phyloP scores from a whole-genome alignment of 352 stramenopile species.

The Pythium graminicola region DNA sequence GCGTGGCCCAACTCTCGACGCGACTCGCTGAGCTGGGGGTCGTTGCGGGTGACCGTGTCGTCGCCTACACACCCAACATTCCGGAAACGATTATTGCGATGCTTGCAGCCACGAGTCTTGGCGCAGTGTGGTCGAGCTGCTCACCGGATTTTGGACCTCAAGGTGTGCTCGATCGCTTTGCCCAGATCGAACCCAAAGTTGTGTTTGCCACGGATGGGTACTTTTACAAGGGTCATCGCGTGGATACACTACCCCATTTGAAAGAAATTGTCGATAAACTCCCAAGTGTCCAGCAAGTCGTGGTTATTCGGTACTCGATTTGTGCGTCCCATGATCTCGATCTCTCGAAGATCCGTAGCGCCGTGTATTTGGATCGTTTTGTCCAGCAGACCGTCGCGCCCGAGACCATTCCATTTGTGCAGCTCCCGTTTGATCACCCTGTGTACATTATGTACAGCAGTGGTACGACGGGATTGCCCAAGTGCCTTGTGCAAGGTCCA shows the following conservation, averaged over 20 bases:
- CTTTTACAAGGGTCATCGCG: constrained; percentile 71
- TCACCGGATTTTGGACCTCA: constrained; percentile 83
- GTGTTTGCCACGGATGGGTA: constrained; percentile 69
- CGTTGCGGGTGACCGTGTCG: constrained; percentile 48
- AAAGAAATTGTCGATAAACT: constrained; percentile 54
- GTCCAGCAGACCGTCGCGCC: constrained; percentile 25
- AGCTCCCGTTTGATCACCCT: constrained; percentile 79
- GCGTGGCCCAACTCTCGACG: constrained; percentile 40
- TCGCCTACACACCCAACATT: constrained; percentile 63
- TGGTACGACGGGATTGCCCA: constrained; percentile 79
- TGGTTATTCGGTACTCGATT: constrained; percentile 63
- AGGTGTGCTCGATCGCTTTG: constrained; percentile 75
- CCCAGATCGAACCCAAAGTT: constrained; percentile 76
- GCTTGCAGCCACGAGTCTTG: constrained; percentile 63
- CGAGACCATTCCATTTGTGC: constrained; percentile 51
- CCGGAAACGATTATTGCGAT: constrained; percentile 69
- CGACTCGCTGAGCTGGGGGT: constrained; percentile 44
- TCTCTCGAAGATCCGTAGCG: constrained; percentile 44
- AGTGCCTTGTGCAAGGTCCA: constrained; percentile 80
- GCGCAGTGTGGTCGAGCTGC: constrained; percentile 72
- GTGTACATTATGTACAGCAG: constrained; percentile 87
- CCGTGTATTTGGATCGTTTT: constrained; percentile 54
- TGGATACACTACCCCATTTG: constrained; percentile 55
- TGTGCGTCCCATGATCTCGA: constrained; percentile 45
- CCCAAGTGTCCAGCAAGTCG: constrained; percentile 54